Conservation (phyloP, 73 alveolate species). For the Tetrahymena borealis region DNA sequence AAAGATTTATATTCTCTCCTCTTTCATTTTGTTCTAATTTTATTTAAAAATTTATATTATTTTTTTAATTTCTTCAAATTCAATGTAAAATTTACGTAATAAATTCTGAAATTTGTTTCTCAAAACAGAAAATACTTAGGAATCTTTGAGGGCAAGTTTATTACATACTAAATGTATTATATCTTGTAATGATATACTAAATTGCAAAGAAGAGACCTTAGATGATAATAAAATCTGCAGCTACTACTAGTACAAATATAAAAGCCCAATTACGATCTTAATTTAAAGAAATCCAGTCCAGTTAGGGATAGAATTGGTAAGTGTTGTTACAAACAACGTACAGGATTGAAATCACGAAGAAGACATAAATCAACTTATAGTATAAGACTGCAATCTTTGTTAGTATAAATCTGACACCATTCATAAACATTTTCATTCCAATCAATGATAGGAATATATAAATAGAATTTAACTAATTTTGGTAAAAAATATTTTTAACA, state of each 20-base stretch:
- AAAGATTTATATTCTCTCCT: neutral
- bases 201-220: neutral
- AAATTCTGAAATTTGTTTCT: neutral
- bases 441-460: neutral
- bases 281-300: neutral
- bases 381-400: neutral
- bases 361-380: neutral
- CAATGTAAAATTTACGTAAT: neutral
- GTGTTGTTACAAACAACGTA: neutral
- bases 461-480: neutral
- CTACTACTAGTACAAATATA: neutral
- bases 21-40: neutral
- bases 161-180: neutral
- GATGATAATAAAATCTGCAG: neutral
- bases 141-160: neutral
- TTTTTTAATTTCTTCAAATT: neutral
- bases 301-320: neutral
- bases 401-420: neutral
- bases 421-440: neutral
- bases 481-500: neutral
- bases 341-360: neutral
- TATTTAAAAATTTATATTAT: neutral
- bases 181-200: neutral
- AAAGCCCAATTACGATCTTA: neutral
- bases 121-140: neutral